phyloP scores from a whole-genome alignment of 148 eudicot genomes.

The Agrostemma githago region DNA sequence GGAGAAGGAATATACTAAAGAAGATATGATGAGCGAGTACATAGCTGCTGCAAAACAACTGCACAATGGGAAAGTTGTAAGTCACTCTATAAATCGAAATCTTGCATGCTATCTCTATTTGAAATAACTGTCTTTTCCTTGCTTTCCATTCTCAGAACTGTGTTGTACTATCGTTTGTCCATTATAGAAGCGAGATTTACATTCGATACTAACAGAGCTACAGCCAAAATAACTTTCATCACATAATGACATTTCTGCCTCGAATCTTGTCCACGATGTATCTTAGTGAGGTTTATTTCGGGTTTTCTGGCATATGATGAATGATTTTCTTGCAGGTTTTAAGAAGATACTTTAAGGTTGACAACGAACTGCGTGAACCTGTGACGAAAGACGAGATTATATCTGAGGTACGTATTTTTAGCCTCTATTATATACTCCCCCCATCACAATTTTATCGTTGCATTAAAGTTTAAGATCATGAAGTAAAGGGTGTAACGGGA shows the following conservation, averaged over 20 bases:
- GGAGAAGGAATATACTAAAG: conserved; percentile 42
- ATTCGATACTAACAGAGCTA: too few relatives aligned
- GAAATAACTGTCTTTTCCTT: not conserved
- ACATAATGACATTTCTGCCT: not conserved
- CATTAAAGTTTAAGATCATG: too few relatives aligned
- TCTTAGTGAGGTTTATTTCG: not conserved
- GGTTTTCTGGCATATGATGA: not conserved
- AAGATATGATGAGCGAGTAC: conserved; percentile 54
- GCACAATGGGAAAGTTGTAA: conserved; percentile 55
- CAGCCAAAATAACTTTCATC: too few relatives aligned
- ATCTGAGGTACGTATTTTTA: conserved; percentile 54
- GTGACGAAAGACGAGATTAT: conserved; percentile 80
- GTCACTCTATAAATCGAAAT: conserved; percentile 10
- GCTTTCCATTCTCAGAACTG: not conserved
- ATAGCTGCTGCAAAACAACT: conserved; percentile 61
- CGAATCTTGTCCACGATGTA: not conserved
- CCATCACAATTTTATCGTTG: too few relatives aligned
- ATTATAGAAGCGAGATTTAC: too few relatives aligned
- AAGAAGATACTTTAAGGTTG: conserved; percentile 58
- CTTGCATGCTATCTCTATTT: not conserved
- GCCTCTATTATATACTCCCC: not conserved
- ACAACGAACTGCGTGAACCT: conserved; percentile 70
- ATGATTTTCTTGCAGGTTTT: conserved; percentile 39
- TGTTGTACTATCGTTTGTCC: too few relatives aligned
- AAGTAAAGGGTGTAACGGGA: too few relatives aligned